Base-by-base conservation (phyloP, 2,329 filamentous ascomycete species). In the Hypocrella siamensis region DNA sequence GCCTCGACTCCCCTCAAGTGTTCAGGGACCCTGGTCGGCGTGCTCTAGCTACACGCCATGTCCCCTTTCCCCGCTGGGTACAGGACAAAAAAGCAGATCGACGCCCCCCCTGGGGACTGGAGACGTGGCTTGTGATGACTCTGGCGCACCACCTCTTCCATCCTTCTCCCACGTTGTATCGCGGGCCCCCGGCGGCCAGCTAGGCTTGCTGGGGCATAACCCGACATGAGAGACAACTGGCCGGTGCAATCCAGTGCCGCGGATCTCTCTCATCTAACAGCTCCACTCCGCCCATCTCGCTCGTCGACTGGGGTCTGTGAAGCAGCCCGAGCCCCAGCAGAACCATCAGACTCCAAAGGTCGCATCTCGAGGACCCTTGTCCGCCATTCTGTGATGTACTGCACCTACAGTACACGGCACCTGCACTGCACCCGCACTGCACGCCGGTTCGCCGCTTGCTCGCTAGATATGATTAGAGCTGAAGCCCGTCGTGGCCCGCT, bases 231-330 rank as follows among this genome's bases (percentile, higher is more conserved):
- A 45, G 37, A 47, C 35, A 46, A 37, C 42, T 42, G 44, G 42
- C 40, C 43, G n/a, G n/a, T n/a, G 40, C 47, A 52, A 49, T 52
- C 48, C 47, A 52, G 46, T 46, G 42, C 44, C 40, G 44, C 43
- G 47, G 45, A 42, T 50, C 47, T 48, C 38, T 43, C 37, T 43
- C 35, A 37, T 37, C 35, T 37, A 19, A 31, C 21, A 17, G 32
- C 35, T 42, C 48, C 42, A 41, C 28, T 40, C 32, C 35, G 39
- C 36, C 35, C 39, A 38, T 39, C 37, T 37, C 26, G 35, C 33
- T 32, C 25, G 24, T 35, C 30, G 30, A 31, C 29, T 18, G 19
- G 35, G 28, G 30, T 9, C 30, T 14, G 15, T 14, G 25, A 26
- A 26, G 25, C 17, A 27, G 30, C 30, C 22, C 12, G 26, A 26